Evolutionary conservation across 2,329 filamentous ascomycete species (phyloP).

Genomic region (Xenosphaeropsis pyriputrescens): DNA sequence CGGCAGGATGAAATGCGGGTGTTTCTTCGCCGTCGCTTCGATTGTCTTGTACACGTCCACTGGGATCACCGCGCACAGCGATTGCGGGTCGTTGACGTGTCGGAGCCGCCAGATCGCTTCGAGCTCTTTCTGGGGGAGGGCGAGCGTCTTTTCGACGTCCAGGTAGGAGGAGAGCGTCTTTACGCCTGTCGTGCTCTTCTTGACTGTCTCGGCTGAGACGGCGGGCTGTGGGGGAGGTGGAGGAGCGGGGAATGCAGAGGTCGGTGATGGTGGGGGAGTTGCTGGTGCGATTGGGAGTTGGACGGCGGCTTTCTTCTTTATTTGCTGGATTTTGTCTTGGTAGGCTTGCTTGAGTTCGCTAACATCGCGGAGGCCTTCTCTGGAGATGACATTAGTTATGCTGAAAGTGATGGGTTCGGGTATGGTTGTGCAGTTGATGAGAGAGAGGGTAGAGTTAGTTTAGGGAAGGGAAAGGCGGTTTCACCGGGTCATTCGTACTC

Average conservation of each 20-base stretch:
- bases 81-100: slow-evolving; percentile 57
- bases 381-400: slow-evolving; percentile 6
- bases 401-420: too few relatives aligned
- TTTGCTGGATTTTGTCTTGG: slow-evolving; percentile 62
- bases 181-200: slow-evolving; percentile 18
- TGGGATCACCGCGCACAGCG: slow-evolving; percentile 75
- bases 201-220: slow-evolving; percentile 5
- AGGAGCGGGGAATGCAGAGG: slow-evolving; percentile 15
- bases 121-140: slow-evolving; percentile 67
- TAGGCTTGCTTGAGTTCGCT: slow-evolving; percentile 71
- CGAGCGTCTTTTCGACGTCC: slow-evolving; percentile 63
- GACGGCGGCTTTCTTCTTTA: slow-evolving; percentile 53
- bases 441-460: background rate
- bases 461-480: background rate
- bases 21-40: slow-evolving; percentile 50
- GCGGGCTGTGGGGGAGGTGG: slow-evolving; percentile 21
- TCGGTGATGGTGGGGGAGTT: slow-evolving; percentile 17
- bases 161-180: slow-evolving; percentile 56
- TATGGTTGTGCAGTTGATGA: too few relatives aligned
- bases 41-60: slow-evolving; percentile 60
- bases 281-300: slow-evolving; percentile 22
- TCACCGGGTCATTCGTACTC: slow-evolving; percentile 26
- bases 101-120: slow-evolving; percentile 81
- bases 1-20: slow-evolving; percentile 86
- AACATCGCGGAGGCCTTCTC: slow-evolving; percentile 52